Base-by-base conservation (phyloP, 2,329 filamentous ascomycete species). In the Penicillium expansum region DNA sequence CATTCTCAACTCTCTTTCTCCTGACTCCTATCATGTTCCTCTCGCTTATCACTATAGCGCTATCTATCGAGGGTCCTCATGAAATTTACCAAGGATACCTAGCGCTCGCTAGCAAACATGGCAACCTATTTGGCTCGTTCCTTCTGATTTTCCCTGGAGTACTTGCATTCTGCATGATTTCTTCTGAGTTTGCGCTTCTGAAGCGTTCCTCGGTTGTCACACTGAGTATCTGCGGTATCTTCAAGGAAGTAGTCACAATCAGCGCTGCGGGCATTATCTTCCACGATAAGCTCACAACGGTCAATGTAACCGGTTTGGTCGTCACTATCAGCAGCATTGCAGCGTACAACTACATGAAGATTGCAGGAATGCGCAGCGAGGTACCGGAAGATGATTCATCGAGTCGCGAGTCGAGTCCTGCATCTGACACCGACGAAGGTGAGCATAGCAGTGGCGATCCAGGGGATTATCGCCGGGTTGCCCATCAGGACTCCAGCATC, bases 181-280 rank as follows among this genome's bases (percentile, higher is more conserved):
- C 92, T 0, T 92, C 91, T 52, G 94, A 99, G 76, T 99, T 97
- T 72, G 93, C 94, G 52, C 84, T 99, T 60, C 83, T 99, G 64
- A 89, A 97, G 79, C 90, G 94, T 47, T 97, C 93, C 0, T 95
- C 90, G 1, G 94, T 99, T 52, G 94, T 99, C 50, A 97, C 94
- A 0, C 82, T 99, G 44, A 95, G 90, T 50, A 97, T 99, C 66
- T 96, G 92, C 61, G 94, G 94, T 59, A 97, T 99, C 60, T 97
- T 99, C 82, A 99, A 99, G 74, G 94, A 99, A 77, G 94, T 97
- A 39, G 87, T 99, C 54, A 99, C 94, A 14, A 97, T 99, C 68
- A 88, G 86, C 39, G 92, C 91, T 0, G 93, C 93, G 0, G 89
- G 91, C 9, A 74, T 95, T 29, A 86, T 96, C 4, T 99, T 97